A percentile compares a stretch with the other conserved stretches of the same genome.
These are phyloP conservation scores for Rhodotorula sp. DNA, from an alignment of 1,284 basidiomycete genomes.

Conservation along the genomic window DNA sequence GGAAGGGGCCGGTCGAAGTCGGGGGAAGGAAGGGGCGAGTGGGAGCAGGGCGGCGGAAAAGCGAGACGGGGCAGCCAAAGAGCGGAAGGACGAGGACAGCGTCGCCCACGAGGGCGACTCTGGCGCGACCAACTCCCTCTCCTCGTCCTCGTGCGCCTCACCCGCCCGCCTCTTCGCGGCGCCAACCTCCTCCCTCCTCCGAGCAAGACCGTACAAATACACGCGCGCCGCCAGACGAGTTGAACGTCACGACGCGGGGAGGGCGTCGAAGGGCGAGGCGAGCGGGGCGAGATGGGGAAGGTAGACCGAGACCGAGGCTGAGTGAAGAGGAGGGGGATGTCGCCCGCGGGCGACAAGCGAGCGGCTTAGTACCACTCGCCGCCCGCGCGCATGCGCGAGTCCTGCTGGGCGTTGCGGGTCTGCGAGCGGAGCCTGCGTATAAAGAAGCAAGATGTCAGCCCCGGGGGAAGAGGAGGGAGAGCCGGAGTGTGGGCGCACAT, in stretches of 20 bases:
- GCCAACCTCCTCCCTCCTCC: not conserved
- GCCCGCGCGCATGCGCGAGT: slow-evolving; percentile 31
- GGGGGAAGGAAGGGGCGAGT: not conserved
- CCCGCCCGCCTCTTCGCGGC: not conserved
- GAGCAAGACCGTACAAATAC: not conserved
- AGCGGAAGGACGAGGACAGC: not conserved
- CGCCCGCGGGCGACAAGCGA: not conserved
- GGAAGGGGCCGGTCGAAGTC: not conserved
- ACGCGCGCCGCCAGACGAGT: slow-evolving; percentile 1
- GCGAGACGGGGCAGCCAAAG: not conserved
- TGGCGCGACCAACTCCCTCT: slow-evolving; percentile 12
- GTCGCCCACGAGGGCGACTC: not conserved
- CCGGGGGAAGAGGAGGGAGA: too few relatives aligned
- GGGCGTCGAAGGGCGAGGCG: not conserved
- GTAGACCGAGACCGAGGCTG: not conserved
- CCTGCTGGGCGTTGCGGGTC: slow-evolving; percentile 35
- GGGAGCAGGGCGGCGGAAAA: not conserved
- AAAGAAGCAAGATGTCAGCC: not conserved
- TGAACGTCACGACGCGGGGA: not conserved
- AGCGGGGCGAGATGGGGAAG: not conserved
- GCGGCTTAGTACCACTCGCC: slow-evolving; percentile 40
- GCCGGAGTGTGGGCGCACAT: slow-evolving; percentile 15
- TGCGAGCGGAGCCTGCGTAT: slow-evolving; percentile 36
- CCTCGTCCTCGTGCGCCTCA: not conserved
- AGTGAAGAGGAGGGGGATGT: not conserved